Evolutionary conservation across 23 red algal species (phyloP).

Genomic region (Gracilaria domingensis): DNA sequence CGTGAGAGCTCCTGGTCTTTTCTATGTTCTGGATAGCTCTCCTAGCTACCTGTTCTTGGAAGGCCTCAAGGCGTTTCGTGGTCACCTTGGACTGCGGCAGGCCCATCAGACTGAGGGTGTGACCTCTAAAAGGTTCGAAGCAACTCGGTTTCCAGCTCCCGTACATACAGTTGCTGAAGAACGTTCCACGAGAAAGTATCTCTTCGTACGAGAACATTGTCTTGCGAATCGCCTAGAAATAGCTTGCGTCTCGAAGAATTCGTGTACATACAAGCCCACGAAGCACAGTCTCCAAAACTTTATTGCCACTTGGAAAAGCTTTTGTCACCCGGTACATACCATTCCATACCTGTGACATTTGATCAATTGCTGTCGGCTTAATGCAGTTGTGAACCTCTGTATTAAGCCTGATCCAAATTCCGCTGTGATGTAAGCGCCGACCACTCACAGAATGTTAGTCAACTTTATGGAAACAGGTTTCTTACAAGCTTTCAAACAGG

Average conservation of each 20-base stretch:
- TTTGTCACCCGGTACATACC: no score
- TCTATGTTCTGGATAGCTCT: neutral
- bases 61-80: neutral
- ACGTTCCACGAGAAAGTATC: constrained; percentile 38
- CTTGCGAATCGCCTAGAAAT: neutral
- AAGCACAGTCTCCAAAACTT: no score
- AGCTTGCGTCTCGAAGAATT: constrained; percentile 20
- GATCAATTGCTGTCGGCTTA: no score
- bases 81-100: constrained; percentile 10
- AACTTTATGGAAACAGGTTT: no score
- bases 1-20: neutral
- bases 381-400: no score
- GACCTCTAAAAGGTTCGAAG: constrained; percentile 11
- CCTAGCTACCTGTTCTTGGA: constrained; percentile 22
- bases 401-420: no score
- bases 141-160: constrained; percentile 7
- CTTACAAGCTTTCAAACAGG: no score
- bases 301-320: no score
- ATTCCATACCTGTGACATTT: no score
- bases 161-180: constrained; percentile 34
- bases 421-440: no score
- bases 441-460: no score
- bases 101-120: constrained; percentile 7
- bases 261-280: neutral
- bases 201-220: neutral